phyloP scores from a whole-genome alignment of 208 protist species.

The Leishmania aethiopica region DNA sequence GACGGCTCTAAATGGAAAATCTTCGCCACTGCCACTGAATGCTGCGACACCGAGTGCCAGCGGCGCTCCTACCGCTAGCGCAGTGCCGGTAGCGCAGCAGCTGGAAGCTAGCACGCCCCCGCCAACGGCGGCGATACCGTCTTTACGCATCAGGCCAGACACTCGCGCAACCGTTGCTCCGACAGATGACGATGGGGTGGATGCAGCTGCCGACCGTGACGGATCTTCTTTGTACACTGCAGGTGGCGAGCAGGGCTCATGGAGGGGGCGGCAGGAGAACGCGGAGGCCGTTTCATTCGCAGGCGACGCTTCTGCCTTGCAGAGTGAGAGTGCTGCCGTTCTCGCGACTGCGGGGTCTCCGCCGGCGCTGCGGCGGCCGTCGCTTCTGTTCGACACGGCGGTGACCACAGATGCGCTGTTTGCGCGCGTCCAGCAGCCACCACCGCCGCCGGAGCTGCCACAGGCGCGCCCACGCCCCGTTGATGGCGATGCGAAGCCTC shows the following conservation, averaged over 20 bases:
- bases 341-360: background rate
- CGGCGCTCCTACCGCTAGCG: background rate
- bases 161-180: background rate
- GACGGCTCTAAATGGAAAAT: background rate
- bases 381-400: slow-evolving; percentile 27
- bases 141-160: background rate
- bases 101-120: background rate
- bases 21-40: background rate
- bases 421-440: slow-evolving; percentile 20
- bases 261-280: background rate
- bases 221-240: background rate
- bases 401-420: slow-evolving; percentile 26
- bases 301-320: background rate
- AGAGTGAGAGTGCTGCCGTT: background rate
- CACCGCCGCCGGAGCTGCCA: background rate
- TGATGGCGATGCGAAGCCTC: background rate
- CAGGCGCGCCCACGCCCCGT: background rate
- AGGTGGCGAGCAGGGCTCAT: background rate
- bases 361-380: slow-evolving; percentile 24
- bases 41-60: background rate
- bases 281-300: background rate
- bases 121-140: background rate
- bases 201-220: background rate
- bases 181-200: background rate
- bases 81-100: background rate